Conservation (phyloP, 805 yeast genomes). For the Ogataea wickerhamii region DNA sequence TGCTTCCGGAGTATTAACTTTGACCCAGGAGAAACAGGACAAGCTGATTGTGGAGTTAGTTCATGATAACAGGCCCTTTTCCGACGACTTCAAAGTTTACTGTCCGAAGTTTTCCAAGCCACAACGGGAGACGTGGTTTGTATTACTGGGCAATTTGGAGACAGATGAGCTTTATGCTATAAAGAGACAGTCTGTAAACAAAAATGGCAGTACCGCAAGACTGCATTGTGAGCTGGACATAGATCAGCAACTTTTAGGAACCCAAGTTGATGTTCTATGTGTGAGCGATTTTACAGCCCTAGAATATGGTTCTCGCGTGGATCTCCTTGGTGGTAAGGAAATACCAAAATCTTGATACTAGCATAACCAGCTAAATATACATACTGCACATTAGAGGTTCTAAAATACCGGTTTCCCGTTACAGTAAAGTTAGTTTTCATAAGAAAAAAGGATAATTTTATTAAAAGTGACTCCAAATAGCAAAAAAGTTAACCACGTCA, state of each 20-base stretch:
- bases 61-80: conserved; percentile 51
- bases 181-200: conserved; percentile 70
- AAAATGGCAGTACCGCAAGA: conserved; percentile 31
- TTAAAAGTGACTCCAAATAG: too few relatives aligned
- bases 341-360: too few relatives aligned
- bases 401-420: too few relatives aligned
- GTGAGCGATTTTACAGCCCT: conserved; percentile 69
- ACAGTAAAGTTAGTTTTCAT: too few relatives aligned
- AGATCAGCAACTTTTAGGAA: conserved; percentile 46
- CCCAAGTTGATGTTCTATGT: conserved; percentile 42
- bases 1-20: conserved; percentile 54
- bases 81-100: conserved; percentile 62
- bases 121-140: conserved; percentile 93
- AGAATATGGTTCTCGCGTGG: conserved; percentile 16
- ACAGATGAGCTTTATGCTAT: conserved; percentile 56
- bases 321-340: too few relatives aligned
- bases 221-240: conserved; percentile 46
- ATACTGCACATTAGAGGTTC: too few relatives aligned
- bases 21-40: conserved; percentile 33
- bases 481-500: too few relatives aligned
- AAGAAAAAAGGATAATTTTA: too few relatives aligned
- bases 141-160: conserved; percentile 50
- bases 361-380: too few relatives aligned
- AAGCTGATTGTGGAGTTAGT: conserved; percentile 44
- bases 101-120: conserved; percentile 83